Conservation (phyloP, 169 alveolate genomes). For the Eimeria zaria region DNA sequence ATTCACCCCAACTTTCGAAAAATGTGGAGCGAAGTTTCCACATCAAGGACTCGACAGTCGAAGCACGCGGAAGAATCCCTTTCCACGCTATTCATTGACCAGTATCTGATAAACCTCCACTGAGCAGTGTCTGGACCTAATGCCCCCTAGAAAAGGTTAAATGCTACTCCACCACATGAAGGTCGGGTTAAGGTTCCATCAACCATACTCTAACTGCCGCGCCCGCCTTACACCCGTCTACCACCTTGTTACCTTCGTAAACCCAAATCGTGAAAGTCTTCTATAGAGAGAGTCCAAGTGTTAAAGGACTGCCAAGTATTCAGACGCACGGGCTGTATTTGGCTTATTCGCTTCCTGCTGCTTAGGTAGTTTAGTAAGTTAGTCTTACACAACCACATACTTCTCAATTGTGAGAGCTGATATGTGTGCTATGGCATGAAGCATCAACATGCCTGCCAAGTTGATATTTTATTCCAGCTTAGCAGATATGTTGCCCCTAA, state of each 20-base stretch:
- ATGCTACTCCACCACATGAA: not conserved
- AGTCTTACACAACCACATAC: not conserved
- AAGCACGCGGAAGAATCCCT: not conserved
- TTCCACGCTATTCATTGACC: not conserved
- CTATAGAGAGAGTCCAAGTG: not conserved
- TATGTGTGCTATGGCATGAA: not conserved
- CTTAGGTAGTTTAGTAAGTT: not conserved
- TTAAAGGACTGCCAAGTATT: not conserved
- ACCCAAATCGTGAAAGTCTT: not conserved
- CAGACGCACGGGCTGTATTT: not conserved
- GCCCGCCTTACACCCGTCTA: not conserved
- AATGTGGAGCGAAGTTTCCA: not conserved
- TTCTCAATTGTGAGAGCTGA: not conserved
- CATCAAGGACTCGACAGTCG: not conserved
- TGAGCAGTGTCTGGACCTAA: not conserved
- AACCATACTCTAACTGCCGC: not conserved
- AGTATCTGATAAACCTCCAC: not conserved
- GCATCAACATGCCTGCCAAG: too few species aligned
- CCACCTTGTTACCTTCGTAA: not conserved
- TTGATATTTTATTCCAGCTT: too few species aligned
- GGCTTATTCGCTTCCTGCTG: not conserved
- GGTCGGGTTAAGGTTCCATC: not conserved
- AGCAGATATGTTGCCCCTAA: not conserved
- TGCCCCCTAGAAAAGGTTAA: not conserved
- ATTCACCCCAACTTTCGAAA: not conserved